phyloP scores from a whole-genome alignment of 257 asterid genomes.

The Eustoma russellianum region DNA sequence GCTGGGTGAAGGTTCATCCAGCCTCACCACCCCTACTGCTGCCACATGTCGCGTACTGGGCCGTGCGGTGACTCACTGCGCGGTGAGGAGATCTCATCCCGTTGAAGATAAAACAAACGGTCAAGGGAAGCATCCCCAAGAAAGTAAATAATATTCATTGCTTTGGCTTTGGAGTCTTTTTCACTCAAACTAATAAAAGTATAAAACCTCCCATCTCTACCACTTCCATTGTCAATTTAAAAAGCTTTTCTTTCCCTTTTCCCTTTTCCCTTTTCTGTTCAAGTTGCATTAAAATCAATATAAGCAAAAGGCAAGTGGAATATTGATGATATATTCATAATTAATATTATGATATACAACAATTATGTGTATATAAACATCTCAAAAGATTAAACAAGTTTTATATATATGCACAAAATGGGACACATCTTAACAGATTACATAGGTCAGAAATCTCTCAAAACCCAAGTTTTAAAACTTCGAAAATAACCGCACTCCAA shows the following conservation, averaged over 20 bases:
- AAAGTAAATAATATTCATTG: conserved; percentile 53
- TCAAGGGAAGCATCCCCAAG: conserved; percentile 39
- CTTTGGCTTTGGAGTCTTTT: conserved; percentile 18
- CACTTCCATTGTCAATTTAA: conserved; percentile 34
- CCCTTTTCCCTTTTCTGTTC: too few species aligned
- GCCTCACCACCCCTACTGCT: too few species aligned
- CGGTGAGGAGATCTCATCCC: too few species aligned
- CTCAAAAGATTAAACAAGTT: too few species aligned
- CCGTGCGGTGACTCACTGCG: too few species aligned
- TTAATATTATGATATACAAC: too few species aligned
- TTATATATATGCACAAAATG: too few species aligned
- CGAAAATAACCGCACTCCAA: not conserved
- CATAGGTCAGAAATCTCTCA: not conserved
- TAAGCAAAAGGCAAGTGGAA: conserved; percentile 18
- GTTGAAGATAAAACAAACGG: conserved; percentile 23
- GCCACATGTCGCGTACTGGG: too few species aligned
- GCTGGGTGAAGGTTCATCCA: too few species aligned
- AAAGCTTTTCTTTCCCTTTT: conserved; percentile 2
- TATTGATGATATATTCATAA: not conserved
- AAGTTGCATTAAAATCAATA: too few species aligned
- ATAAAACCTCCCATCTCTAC: not conserved
- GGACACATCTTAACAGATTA: too few species aligned
- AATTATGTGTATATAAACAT: too few species aligned
- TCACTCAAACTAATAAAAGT: not conserved
- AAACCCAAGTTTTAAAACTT: not conserved